Evolutionary conservation across 169 alveolate genomes (phyloP), one percentile per base, ranked within the genome.

Genomic region (Plasmodium gallinaceum): DNA sequence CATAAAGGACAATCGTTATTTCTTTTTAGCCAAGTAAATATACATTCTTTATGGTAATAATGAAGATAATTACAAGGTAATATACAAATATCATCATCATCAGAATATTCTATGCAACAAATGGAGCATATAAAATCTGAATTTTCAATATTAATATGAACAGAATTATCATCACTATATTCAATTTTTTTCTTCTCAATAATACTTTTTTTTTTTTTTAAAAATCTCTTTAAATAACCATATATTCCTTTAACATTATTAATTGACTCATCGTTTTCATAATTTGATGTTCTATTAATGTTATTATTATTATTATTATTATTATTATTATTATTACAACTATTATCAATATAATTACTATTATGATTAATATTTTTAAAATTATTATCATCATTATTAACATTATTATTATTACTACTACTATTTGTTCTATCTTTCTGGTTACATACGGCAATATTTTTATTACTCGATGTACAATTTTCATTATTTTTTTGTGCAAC

Each of bases 41-140:
- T 92, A 64, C 96, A 94, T n/a, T 92, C 95, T 62, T 80, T 78
- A 93, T 94, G 96, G 70, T 87, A 94, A 57, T 91, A 76, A 65
- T 94, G 96, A 37, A 93, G 90, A 39, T 88, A 91, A 65, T 94
- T 94, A 52, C 96, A 94, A 1, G 96, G 96, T 88, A 94, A 70
- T 57, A 94, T 75, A 68, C 88, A 92, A 32, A 94, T 89, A 60
- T 70, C 76, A 62, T 94, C 96, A 61, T 86, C 92, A 48, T 90
- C 68, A 39, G 32, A 57, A 61, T 72, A 75, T 10, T 88, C 88
- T 10, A 57, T 26, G 48, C 78, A 62, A 18, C 91, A 88, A 32
- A 75, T 71, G 8, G 92, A 70, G 71, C 92, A 86, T 0, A 52
- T 69, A 18, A 37, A 86, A 86, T 86, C 75, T 37, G 74, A 60